Conservation (phyloP, 108 stramenopile genomes). For the Nitzschia putrida region DNA sequence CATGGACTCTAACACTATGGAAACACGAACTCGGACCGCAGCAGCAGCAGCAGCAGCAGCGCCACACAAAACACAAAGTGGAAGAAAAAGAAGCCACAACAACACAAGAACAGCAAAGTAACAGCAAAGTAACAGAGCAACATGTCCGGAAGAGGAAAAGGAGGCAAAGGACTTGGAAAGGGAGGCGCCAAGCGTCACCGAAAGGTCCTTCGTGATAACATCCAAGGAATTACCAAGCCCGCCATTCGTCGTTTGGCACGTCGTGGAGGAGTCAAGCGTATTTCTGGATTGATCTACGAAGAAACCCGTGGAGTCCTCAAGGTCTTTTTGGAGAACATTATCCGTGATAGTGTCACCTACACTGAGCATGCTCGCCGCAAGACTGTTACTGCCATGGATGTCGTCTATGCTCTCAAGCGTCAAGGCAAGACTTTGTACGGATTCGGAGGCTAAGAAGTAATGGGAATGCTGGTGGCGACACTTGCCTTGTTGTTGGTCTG, state of each 20-base stretch:
- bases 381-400: constrained; percentile 93
- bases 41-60: too few species aligned
- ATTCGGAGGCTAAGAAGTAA: constrained; percentile 84
- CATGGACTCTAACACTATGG: too few species aligned
- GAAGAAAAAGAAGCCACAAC: too few species aligned
- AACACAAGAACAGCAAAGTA: too few species aligned
- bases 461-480: too few species aligned
- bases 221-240: constrained; percentile 99
- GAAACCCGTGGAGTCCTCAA: constrained; percentile 91
- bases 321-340: constrained; percentile 86
- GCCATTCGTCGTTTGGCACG: constrained; percentile 98
- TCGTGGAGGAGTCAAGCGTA: constrained; percentile 99
- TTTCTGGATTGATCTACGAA: constrained; percentile 99
- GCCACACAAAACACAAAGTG: too few species aligned
- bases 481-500: too few species aligned
- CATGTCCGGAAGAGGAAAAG: constrained; percentile 79
- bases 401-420: constrained; percentile 92
- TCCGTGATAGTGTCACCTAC: constrained; percentile 89
- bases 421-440: constrained; percentile 95
- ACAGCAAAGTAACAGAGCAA: not conserved
- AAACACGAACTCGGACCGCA: too few species aligned
- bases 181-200: constrained; percentile 91
- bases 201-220: constrained; percentile 94
- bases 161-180: constrained; percentile 89
- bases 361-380: constrained; percentile 92